Evolutionary conservation across 192 early-diverging fungal genomes (phyloP), one percentile per base, ranked within the genome.

Genomic region (Jimgerdemannia flammicorona): DNA sequence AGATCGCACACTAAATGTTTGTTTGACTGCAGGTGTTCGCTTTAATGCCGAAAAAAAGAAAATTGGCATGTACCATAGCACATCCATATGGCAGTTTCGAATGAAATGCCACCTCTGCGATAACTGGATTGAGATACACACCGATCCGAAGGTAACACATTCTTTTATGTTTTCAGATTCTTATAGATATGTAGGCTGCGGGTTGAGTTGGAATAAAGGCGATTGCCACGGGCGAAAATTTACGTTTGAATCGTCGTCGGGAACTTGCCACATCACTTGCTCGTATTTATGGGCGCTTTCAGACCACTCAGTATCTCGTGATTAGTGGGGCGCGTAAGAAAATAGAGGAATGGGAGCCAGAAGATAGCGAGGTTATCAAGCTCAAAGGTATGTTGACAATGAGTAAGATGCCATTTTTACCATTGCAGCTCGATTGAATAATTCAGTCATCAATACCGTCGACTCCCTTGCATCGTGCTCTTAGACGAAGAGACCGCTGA

Each of bases 21-120:
- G 29, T 74, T 8, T 6, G n/a, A 72, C 19, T 3, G 4, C 64
- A 90, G 93, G 96, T n/a, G 90, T 95, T 19, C 88, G 97, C 49
- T 97, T 94, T 77, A 98, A 98, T 86, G 96, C 97, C 3, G 94
- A 98, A 78, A 98, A 98, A 85, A 95, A 95, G 79, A 93, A 94
- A 74, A 84, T 95, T 41, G 96, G 95, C 11, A 95, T 87, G 42
- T 98, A 97, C 77, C 91, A 90, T 77, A 87, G 90, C 20, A 96
- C 95, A 14, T 88, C 95, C 3, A 96, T 97, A 43, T 92, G 84
- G 80, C 89, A 88, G 66, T 98, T 98, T 82, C 88, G 95, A 4
- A 96, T 98, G 94, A 97, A 96, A 79, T 98, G 97, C 78, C 94
- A 95, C 74, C 81, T 95, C 43, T 98, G 97, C 75, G 76, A 79